phyloP scores from a whole-genome alignment of 345 rosid genomes.

The Gossypium anomalum region DNA sequence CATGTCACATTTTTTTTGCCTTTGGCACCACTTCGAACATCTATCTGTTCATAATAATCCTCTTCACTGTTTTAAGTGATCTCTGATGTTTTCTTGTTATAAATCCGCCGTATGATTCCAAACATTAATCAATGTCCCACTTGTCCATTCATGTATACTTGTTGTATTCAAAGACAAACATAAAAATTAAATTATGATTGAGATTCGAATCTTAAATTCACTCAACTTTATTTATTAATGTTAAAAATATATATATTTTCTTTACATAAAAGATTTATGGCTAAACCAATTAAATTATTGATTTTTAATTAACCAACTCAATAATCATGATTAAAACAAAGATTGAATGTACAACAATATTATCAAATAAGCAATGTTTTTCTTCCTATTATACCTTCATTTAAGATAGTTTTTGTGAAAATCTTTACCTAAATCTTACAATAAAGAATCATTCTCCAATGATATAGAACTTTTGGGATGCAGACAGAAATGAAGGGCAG shows the following conservation, averaged over 20 bases:
- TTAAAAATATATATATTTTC: too few species aligned
- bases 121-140: neutral
- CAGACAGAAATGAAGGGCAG: neutral
- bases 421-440: neutral
- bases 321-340: neutral
- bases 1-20: neutral
- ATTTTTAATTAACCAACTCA: too few species aligned
- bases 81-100: neutral
- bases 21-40: neutral
- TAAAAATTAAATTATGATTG: too few species aligned
- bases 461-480: neutral
- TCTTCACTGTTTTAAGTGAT: neutral
- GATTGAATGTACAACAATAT: neutral
- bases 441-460: neutral
- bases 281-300: too few species aligned
- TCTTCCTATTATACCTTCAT: neutral
- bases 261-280: too few species aligned
- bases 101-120: constrained; percentile 9
- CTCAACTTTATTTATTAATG: too few species aligned
- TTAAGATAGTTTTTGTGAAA: neutral
- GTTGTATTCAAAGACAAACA: too few species aligned
- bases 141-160: neutral
- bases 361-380: neutral
- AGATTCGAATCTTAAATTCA: too few species aligned
- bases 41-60: neutral